Evolutionary conservation across 805 yeast species (phyloP).

Genomic region (Henningerozyma blattae): DNA sequence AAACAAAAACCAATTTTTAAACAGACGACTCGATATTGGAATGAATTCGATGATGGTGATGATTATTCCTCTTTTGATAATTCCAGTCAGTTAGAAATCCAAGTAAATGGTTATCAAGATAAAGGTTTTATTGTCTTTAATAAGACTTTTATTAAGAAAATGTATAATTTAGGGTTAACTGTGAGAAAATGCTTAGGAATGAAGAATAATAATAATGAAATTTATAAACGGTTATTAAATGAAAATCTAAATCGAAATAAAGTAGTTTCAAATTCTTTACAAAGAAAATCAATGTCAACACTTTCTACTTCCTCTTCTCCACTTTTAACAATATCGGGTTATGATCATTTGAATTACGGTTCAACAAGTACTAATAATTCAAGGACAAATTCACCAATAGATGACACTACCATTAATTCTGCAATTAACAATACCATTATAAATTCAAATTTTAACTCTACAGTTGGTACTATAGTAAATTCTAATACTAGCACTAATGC

Average conservation of each 20-base stretch:
- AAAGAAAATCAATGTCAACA: background rate
- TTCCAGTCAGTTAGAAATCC: background rate
- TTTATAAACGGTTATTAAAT: background rate
- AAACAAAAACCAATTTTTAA: too few relatives aligned
- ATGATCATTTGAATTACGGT: too few relatives aligned
- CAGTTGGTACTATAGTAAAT: too few relatives aligned
- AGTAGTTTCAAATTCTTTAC: too few relatives aligned
- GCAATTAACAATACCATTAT: too few relatives aligned
- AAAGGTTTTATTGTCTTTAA: conserved; percentile 17
- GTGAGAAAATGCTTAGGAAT: conserved; percentile 6
- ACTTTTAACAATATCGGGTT: background rate
- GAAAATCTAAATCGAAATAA: background rate
- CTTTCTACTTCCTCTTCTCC: background rate
- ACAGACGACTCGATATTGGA: conserved; percentile 19
- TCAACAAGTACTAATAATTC: too few relatives aligned
- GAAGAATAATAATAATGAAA: background rate
- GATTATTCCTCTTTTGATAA: conserved; percentile 8
- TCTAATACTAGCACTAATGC: too few relatives aligned
- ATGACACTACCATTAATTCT: too few relatives aligned
- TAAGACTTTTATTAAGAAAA: conserved; percentile 12
- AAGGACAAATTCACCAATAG: too few relatives aligned
- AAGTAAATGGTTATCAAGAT: conserved; percentile 3
- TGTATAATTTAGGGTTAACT: conserved; percentile 11
- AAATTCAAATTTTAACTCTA: too few relatives aligned
- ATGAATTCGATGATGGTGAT: conserved; percentile 25